Evolutionary conservation across 2,329 filamentous ascomycete genomes (phyloP), one percentile per base, ranked within the genome.

Genomic region (Fusarium newnesense): DNA sequence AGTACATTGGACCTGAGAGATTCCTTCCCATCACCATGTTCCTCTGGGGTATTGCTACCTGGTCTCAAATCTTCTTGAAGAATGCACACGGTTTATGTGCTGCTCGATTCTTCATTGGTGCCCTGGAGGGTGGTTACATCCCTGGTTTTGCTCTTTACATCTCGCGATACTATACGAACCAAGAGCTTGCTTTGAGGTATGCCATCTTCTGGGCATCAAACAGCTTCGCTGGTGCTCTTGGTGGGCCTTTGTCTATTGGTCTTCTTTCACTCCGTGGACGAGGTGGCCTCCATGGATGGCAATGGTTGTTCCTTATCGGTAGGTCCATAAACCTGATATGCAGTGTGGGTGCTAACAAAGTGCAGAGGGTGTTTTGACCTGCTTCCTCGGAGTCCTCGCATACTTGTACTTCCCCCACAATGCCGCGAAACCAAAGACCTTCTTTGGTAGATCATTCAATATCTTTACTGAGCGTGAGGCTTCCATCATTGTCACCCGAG

Each of bases 111-210:
- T 75, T 81, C 15, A 44, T 80, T 7, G 80, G 79, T 10, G 67
- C 77, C 1, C 76, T 81, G 0, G 78, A 81, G 24, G 79, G 79
- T 10, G 80, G 79, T 5, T 81, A 80, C 4, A 78, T 81, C n/a
- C 79, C 79, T 0, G 79, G 79, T 11, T 78, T 78, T 21, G 78
- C 78, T 21, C 69, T 79, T 11, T 79, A 80, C 42, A 78, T 81
- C n/a, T 77, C 80, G 0, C 69, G 71, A 37, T 80, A 74, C 44
- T 80, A 80, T 44, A 79, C 76, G 0, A 78, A 79, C n/a, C 42
- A 78, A 12, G 80, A 81, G 49, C 64, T 80, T 2, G 79, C 72
- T 0, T 39, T 80, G 3, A 57, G 80, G 11, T 79, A 77, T 18
- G 73, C 78, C 11, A 74, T 80, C 1, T 80, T 80, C 67, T 80